These are phyloP conservation scores for Xylariaceae sp. DNA, from an alignment of 2,329 filamentous ascomycete species.

Conservation along the genomic window DNA sequence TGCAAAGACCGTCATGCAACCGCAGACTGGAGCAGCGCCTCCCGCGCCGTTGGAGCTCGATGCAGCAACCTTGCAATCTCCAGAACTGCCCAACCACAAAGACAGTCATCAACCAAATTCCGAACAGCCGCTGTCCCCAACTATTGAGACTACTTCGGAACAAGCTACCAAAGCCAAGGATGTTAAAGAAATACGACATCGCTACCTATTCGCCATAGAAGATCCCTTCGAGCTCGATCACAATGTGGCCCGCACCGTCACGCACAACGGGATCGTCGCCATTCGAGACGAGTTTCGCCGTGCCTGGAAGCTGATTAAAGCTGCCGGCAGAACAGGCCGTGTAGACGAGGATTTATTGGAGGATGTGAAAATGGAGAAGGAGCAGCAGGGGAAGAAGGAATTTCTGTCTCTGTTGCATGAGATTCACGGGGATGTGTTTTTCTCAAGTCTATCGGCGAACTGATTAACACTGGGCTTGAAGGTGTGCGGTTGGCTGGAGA, in stretches of 20 bases:
- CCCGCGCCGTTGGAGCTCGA: constrained; percentile 13
- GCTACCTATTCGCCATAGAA: constrained; percentile 85
- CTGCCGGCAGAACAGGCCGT: constrained; percentile 39
- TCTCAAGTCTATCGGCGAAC: not conserved
- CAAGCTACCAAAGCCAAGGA: constrained; percentile 33
- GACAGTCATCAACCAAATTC: constrained; percentile 7
- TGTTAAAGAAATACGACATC: constrained; percentile 68
- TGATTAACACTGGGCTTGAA: too few species aligned
- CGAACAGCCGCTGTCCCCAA: constrained; percentile 7
- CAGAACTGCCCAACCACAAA: constrained; percentile 17
- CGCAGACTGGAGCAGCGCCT: constrained; percentile 34
- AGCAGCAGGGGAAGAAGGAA: constrained; percentile 31
- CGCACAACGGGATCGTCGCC: constrained; percentile 73
- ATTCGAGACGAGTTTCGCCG: constrained; percentile 83
- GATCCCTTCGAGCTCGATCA: constrained; percentile 87
- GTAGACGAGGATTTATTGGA: constrained; percentile 48
- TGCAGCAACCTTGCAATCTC: constrained; percentile 8
- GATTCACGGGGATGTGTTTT: constrained; percentile 32
- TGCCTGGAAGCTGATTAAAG: constrained; percentile 67
- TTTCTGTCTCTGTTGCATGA: constrained; percentile 39
- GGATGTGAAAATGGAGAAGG: constrained; percentile 40
- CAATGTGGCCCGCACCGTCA: constrained; percentile 84
- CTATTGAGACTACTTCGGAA: constrained; percentile 4
- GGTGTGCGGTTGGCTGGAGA: too few species aligned
- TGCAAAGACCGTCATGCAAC: constrained; percentile 66